Evolutionary conservation across 2,329 filamentous ascomycete species (phyloP).

Genomic region (Cercospora sp.): DNA sequence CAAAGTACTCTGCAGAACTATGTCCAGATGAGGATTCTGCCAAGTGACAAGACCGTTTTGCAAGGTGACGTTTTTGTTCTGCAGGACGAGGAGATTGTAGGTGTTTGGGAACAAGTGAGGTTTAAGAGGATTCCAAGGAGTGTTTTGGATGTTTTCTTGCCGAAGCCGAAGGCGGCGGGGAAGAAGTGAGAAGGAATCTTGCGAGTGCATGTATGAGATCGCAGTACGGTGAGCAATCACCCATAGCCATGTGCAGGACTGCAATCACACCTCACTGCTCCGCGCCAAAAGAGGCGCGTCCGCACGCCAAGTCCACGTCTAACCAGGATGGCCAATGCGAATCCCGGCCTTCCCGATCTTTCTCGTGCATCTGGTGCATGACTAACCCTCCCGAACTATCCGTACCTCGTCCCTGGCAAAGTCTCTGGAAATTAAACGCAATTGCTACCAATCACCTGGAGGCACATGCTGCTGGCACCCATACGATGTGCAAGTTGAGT

Average conservation of each 20-base stretch:
- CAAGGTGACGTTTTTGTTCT: conserved; percentile 28
- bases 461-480: background rate
- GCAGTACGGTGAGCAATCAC: too few species aligned
- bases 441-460: conserved; percentile 1
- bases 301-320: background rate
- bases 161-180: conserved; percentile 50
- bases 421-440: conserved; percentile 8
- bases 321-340: background rate
- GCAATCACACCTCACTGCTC: background rate
- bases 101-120: conserved; percentile 35
- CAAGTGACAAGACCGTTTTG: conserved; percentile 36
- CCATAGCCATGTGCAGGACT: too few species aligned
- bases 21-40: conserved; percentile 38
- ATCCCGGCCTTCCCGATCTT: background rate
- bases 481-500: background rate
- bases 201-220: background rate
- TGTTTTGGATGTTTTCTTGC: conserved; percentile 63
- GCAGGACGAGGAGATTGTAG: conserved; percentile 37
- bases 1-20: conserved; percentile 30
- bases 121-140: conserved; percentile 60
- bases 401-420: conserved; percentile 8
- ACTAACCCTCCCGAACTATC: background rate
- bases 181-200: background rate
- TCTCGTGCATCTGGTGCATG: background rate
- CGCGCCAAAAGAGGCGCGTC: background rate